Base-by-base conservation (phyloP, 306 rosid genomes). In the Hippophae tibetana region DNA sequence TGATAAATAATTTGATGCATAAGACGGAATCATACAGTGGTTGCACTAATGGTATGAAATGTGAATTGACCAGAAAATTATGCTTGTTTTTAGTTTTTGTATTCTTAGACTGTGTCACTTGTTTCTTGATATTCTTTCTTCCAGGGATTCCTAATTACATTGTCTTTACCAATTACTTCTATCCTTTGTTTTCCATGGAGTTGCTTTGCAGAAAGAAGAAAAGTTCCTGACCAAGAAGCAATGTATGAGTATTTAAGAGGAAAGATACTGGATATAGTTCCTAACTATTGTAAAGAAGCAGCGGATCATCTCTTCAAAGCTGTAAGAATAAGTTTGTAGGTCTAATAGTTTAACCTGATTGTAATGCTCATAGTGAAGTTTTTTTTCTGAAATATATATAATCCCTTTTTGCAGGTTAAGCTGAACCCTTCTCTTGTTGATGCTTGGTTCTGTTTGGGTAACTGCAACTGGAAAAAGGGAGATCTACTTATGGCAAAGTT, bases 401-500 rank as follows among this genome's bases (percentile, higher is more conserved):
- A 13, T 75, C 71, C 18, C 59, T 42, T 59, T 68, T 61, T 76
- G 65, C 89, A 87, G 96, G 89, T 92, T 69, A 92, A 87, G 89
- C 74, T 92, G 81, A 85, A 87, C 46, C 98, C 98, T 12, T 85
- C 98, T 69, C 87, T 83, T 74, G 84, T 89, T 38, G 96, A 92
- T 81, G 98, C 96, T 64, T 92, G 98, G 96, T 74, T 92, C 38
- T 92, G 98, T 66, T 80, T 92, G 77, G 98, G 95, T 57, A 85
- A 87, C 76, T 85, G 96, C 78, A 92, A 83, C 71, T 87, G 98
- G 98, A 92, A 87, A 74, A 92, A 92, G 73, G 96, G 96, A 56
- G 96, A 92, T 73, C 73, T 92, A 63, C 55, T 76, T 51, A 77
- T 86, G 10, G 87, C 98, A 62, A 87, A 87, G 74, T 85, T 85